Conservation (phyloP, 805 yeast genomes). For the Kodamaea lidongshanica region DNA sequence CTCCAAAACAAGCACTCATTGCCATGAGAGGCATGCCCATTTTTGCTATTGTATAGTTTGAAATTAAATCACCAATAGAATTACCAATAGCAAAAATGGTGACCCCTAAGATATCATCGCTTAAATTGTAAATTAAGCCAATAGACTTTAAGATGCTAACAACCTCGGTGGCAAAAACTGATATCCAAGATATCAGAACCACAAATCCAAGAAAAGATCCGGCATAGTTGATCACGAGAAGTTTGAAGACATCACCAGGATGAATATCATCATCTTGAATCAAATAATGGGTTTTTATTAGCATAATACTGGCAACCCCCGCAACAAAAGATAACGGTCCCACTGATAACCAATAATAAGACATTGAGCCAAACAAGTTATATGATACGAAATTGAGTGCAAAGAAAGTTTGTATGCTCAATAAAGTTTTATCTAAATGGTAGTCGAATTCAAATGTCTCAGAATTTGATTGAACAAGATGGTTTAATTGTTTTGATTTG, state of each 20-base stretch:
- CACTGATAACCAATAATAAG: constrained; percentile 9
- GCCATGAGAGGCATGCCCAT: constrained; percentile 88
- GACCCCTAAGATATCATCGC: constrained; percentile 78
- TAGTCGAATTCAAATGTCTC: constrained; percentile 11
- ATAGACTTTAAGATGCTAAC: constrained; percentile 57
- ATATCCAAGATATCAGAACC: constrained; percentile 61
- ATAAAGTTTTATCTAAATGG: constrained; percentile 15
- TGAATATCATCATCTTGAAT: constrained; percentile 3
- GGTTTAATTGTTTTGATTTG: background rate
- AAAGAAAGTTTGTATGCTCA: constrained; percentile 24
- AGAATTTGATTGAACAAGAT: background rate
- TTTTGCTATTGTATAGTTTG: constrained; percentile 72
- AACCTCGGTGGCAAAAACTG: constrained; percentile 63
- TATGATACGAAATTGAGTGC: constrained; percentile 22
- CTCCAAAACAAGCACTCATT: constrained; percentile 91
- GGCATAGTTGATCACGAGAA: constrained; percentile 15
- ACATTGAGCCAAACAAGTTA: constrained; percentile 9
- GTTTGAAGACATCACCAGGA: constrained; percentile 5
- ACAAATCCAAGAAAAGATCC: constrained; percentile 55
- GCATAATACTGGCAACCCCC: constrained; percentile 5
- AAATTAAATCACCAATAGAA: constrained; percentile 82
- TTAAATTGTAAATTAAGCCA: constrained; percentile 52
- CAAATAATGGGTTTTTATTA: constrained; percentile 8
- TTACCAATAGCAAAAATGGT: constrained; percentile 91
- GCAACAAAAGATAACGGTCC: constrained; percentile 12